Conservation (phyloP, 441 rosid genomes). For the Dalechampia spathulata region DNA sequence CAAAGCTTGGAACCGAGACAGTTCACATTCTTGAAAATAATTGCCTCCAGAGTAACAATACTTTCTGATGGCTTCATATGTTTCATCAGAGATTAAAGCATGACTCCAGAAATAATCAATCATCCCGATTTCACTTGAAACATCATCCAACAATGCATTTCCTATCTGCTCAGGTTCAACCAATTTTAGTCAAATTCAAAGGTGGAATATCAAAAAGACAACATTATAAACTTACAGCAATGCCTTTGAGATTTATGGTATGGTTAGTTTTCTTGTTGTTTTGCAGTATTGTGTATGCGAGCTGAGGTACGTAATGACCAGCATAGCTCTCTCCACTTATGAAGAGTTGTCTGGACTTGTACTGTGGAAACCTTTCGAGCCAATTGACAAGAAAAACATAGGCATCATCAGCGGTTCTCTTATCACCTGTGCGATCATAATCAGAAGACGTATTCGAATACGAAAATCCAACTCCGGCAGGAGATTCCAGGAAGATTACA, state of each 20-base stretch:
- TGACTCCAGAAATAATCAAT: no score
- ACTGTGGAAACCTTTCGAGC: constrained; percentile 34
- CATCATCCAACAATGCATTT: no score
- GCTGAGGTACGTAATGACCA: constrained; percentile 22
- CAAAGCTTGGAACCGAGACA: no score
- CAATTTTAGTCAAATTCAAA: no score
- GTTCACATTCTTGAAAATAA: no score
- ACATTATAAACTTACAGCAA: no score
- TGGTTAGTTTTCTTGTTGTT: constrained; percentile 16
- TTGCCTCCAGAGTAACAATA: no score
- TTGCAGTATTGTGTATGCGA: constrained; percentile 24
- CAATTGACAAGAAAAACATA: constrained; percentile 34
- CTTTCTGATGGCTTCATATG: no score
- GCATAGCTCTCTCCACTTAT: not conserved
- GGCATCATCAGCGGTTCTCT: constrained; percentile 29
- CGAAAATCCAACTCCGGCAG: constrained; percentile 35
- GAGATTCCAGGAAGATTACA: constrained; percentile 38
- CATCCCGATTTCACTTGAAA: no score
- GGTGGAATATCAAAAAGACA: no score
- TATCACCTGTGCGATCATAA: constrained; percentile 15
- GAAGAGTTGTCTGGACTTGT: constrained; percentile 10
- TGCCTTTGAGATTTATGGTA: constrained; percentile 7
- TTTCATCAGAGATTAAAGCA: no score
- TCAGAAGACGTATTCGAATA: constrained; percentile 32
- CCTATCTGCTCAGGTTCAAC: no score